A percentile compares a stretch with the other conserved stretches of the same genome.
Conservation (phyloP, 345 rosid genomes). For the Crucihimalaya himalaica region DNA sequence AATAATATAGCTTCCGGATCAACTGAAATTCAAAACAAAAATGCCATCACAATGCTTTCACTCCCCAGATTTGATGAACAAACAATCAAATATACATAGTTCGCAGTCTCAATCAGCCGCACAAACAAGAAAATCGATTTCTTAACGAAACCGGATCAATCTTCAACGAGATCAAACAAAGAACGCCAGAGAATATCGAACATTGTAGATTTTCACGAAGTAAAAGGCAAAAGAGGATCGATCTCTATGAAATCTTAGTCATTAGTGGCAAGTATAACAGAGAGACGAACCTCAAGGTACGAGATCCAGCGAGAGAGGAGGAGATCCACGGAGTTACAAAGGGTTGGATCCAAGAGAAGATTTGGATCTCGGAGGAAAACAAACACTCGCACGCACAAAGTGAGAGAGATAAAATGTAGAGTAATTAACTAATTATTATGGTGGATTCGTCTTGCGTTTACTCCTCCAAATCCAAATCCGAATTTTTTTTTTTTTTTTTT, state of each 20-base stretch:
- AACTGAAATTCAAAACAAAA: background rate
- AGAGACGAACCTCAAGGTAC: slow-evolving; percentile 38
- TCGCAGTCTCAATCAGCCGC: slow-evolving; percentile 18
- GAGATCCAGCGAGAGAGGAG: slow-evolving; percentile 37
- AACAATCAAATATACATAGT: slow-evolving; percentile 19
- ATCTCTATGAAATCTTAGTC: slow-evolving; percentile 22
- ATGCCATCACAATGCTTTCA: slow-evolving; percentile 12
- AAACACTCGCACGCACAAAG: slow-evolving; percentile 21
- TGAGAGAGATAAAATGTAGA: slow-evolving; percentile 1
- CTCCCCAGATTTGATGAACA: slow-evolving; percentile 2
- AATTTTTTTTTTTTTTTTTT: background rate
- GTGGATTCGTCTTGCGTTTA: slow-evolving; percentile 22
- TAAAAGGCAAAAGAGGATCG: slow-evolving; percentile 10
- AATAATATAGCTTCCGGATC: background rate
- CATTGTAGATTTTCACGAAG: slow-evolving; percentile 18
- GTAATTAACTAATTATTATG: slow-evolving; percentile 8
- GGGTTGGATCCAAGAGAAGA: slow-evolving; percentile 19
- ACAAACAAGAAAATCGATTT: background rate
- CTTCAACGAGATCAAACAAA: slow-evolving; percentile 9
- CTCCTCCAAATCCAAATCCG: slow-evolving; percentile 13
- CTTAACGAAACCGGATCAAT: slow-evolving; percentile 21
- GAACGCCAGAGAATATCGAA: background rate
- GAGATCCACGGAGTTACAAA: slow-evolving; percentile 23
- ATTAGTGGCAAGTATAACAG: background rate
- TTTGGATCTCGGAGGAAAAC: slow-evolving; percentile 33